phyloP scores from a whole-genome alignment of 1,284 basidiomycete species.

The Sphaerobolus stellatus region DNA sequence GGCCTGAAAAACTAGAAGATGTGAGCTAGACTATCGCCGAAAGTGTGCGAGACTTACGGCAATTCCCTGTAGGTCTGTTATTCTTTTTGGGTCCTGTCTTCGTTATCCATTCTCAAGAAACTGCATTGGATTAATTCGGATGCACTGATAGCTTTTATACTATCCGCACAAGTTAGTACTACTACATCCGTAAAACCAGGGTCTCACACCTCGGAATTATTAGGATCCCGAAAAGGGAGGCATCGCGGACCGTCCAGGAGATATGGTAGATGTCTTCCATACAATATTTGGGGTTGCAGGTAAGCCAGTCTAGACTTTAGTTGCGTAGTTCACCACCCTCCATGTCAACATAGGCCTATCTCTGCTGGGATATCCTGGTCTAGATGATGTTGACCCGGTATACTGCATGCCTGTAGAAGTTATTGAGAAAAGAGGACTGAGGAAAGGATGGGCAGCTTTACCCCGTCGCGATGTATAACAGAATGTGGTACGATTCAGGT shows the following conservation, averaged over 20 bases:
- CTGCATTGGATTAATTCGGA: conserved; percentile 88
- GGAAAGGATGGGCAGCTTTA: conserved; percentile 68
- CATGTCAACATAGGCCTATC: conserved; percentile 63
- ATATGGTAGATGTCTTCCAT: conserved; percentile 96
- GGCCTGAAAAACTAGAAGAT: conserved; percentile 97
- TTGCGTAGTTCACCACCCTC: neutral
- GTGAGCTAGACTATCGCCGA: conserved; percentile 44
- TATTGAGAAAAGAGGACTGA: conserved; percentile 67
- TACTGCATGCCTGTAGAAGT: conserved; percentile 91
- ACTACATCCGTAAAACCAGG: neutral
- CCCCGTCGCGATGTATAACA: too few relatives aligned
- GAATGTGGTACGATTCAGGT: too few relatives aligned
- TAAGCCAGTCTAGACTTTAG: too few relatives aligned
- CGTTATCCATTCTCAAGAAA: conserved; percentile 82
- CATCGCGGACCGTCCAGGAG: conserved; percentile 91
- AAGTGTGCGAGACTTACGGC: neutral
- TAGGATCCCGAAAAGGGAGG: conserved; percentile 91
- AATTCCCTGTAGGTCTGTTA: conserved; percentile 79
- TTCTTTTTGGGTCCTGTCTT: conserved; percentile 94
- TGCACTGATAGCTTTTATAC: conserved; percentile 81
- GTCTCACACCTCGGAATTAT: conserved; percentile 4
- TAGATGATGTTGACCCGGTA: conserved; percentile 87
- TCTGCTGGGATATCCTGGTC: conserved; percentile 82
- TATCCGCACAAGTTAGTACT: conserved; percentile 76
- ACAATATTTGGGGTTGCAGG: conserved; percentile 92